Evolutionary conservation across 345 rosid genomes (phyloP).

Genomic region (rapeseed (Brassica napus)): DNA sequence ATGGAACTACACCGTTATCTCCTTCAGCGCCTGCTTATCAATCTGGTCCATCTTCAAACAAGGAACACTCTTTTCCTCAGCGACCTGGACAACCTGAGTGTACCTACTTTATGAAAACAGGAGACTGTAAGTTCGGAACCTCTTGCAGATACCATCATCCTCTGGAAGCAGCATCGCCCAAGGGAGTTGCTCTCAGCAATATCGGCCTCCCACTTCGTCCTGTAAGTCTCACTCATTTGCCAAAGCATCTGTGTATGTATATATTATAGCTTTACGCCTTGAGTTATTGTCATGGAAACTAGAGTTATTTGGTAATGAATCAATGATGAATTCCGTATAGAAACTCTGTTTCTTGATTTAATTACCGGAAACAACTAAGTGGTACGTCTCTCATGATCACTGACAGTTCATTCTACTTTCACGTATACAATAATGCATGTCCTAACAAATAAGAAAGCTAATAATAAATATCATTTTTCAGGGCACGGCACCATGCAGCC

Average conservation of each 20-base stretch:
- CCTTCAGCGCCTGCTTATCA: constrained; percentile 67
- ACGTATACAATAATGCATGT: not conserved
- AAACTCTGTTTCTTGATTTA: constrained; percentile 26
- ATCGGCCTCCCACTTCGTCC: constrained; percentile 80
- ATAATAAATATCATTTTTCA: constrained; percentile 28
- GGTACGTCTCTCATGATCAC: not conserved
- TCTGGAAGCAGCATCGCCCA: constrained; percentile 50
- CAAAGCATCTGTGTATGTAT: not conserved
- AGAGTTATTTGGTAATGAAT: not conserved
- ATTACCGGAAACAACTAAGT: not conserved
- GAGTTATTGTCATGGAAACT: not conserved
- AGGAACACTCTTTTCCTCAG: constrained; percentile 70
- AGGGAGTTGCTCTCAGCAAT: constrained; percentile 55
- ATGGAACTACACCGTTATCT: constrained; percentile 41
- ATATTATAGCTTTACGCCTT: constrained; percentile 3
- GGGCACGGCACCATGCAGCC: constrained; percentile 69
- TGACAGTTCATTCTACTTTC: not conserved
- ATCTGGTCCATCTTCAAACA: constrained; percentile 53
- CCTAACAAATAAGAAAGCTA: not conserved
- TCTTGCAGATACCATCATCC: constrained; percentile 96
- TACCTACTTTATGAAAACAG: constrained; percentile 79
- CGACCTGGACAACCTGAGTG: constrained; percentile 91
- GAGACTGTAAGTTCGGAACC: constrained; percentile 83
- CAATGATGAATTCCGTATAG: not conserved
- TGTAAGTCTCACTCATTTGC: constrained; percentile 46